phyloP scores from a whole-genome alignment of 225 moss, liverwort and hornwort species.

The Sphagnum contortum region DNA sequence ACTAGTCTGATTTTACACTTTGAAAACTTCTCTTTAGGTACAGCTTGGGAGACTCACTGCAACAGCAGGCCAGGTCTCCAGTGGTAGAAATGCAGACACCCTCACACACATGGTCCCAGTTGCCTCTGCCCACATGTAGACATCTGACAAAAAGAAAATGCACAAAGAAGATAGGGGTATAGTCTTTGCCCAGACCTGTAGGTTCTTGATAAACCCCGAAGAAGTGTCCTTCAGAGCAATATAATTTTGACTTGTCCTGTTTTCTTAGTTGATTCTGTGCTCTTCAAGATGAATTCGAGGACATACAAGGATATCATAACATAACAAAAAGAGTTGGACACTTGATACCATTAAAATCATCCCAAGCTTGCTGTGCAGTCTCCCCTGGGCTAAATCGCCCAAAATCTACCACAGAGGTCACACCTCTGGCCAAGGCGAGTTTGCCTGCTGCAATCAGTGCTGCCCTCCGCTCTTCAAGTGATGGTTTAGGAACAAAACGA shows the following conservation, averaged over 20 bases:
- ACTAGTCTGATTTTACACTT: too few relatives aligned
- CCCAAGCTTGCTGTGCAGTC: conserved; percentile 54
- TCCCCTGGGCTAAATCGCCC: conserved; percentile 54
- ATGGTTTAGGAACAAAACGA: conserved; percentile 42
- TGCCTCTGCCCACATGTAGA: conserved; percentile 64
- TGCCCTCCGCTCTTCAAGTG: conserved; percentile 53
- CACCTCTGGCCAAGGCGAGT: conserved; percentile 65
- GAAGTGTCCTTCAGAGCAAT: too few relatives aligned
- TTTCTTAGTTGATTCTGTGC: too few relatives aligned
- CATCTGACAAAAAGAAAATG: conserved; percentile 33
- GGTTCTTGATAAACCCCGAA: too few relatives aligned
- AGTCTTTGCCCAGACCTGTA: too few relatives aligned
- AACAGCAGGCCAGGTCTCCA: conserved; percentile 70
- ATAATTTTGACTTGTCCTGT: too few relatives aligned
- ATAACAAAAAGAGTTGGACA: conserved; percentile 4
- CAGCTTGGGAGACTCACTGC: conserved; percentile 19
- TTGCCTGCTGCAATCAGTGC: conserved; percentile 61
- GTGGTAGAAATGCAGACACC: conserved; percentile 57
- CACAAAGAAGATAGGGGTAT: too few relatives aligned
- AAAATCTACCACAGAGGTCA: conserved; percentile 87
- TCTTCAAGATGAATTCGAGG: background rate
- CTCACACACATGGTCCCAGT: conserved; percentile 50
- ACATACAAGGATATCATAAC: background rate
- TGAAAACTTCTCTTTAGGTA: too few relatives aligned
- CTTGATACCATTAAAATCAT: conserved; percentile 50